Base-by-base conservation (phyloP, 2,329 filamentous ascomycete species). In the Immersiporthe knoxdaviesiana region DNA sequence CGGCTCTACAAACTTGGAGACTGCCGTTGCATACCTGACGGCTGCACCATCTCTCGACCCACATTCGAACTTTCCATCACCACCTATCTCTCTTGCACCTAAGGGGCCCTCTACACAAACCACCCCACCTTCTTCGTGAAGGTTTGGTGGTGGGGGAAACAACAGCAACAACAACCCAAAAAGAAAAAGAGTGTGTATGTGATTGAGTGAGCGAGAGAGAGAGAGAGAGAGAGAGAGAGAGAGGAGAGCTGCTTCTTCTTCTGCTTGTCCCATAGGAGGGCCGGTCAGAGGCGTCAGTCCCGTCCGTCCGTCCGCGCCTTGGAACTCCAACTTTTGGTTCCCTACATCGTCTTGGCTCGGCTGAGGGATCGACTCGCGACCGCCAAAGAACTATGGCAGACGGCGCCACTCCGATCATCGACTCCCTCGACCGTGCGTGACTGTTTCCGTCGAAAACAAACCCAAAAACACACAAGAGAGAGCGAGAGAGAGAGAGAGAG, bases 21-120 rank as follows among this genome's bases (percentile, higher is more conserved):
- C 67, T 41, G 64, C 62, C 16, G 63, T 62, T 27, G 14, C 56
- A 50, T 44, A 41, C 56, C 56, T 47, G 50, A 54, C 52, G 47
- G 61, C 35, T 64, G 62, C 30, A 62, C n/a, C 68, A 59, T 44
- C 59, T 41, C 52, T 54, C 62, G 66, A 67, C 65, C 67, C 67
- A 71, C 69, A 67, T 66, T 67, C 67, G 54, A 71, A 69, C 67
- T 69, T 69, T 67, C 64, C 69, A 70, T 71, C 64, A 65, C 37
- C 37, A 61, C 60, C 64, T 62, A 4, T 35, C 8, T 35, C 63
- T 59, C 59, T 66, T 66, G 37, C 47, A 30, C 27, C 59, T 50
- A 8, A 30, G 63, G 24, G 64, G 37, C 59, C 47, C 54, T 41
- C 61, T 44, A 41, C 50, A 27, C 54, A 47, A 16, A 21, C 27